Conservation (phyloP, 257 asterid genomes). For the Ajuga chamaepitys region DNA sequence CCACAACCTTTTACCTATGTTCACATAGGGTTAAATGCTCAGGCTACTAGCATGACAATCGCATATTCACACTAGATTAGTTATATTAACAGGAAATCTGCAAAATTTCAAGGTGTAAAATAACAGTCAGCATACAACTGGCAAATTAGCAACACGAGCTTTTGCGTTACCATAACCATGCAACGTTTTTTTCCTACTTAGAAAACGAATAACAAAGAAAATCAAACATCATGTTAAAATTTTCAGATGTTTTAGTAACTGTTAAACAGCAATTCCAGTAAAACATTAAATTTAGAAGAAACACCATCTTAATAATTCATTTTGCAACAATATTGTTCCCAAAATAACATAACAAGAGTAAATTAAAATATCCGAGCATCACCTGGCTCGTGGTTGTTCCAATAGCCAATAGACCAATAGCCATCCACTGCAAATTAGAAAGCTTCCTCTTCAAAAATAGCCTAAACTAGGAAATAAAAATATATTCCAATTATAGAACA, state of each 20-base stretch:
- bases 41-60: not conserved
- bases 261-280: not conserved
- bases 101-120: not conserved
- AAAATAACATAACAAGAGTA: not conserved
- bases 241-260: not conserved
- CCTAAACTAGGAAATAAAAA: constrained; percentile 43
- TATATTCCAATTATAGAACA: constrained; percentile 18
- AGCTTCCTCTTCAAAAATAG: constrained; percentile 96
- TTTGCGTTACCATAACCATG: constrained; percentile 6
- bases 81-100: constrained; percentile 1
- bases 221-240: not conserved
- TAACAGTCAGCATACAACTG: not conserved
- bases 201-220: not conserved
- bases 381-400: constrained; percentile 99
- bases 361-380: constrained; percentile 7
- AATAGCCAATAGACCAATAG: constrained; percentile 75
- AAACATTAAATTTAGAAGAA: not conserved
- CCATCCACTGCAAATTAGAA: constrained; percentile 98
- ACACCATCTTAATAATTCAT: not conserved
- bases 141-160: constrained; percentile 1
- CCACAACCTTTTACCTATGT: constrained; percentile 90
- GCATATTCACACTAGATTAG: constrained; percentile 1
- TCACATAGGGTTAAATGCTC: constrained; percentile 10
- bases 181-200: not conserved
- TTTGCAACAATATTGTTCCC: not conserved